Evolutionary conservation across 768 basidiomycete genomes (phyloP).

Genomic region (Termitomyces sp.): DNA sequence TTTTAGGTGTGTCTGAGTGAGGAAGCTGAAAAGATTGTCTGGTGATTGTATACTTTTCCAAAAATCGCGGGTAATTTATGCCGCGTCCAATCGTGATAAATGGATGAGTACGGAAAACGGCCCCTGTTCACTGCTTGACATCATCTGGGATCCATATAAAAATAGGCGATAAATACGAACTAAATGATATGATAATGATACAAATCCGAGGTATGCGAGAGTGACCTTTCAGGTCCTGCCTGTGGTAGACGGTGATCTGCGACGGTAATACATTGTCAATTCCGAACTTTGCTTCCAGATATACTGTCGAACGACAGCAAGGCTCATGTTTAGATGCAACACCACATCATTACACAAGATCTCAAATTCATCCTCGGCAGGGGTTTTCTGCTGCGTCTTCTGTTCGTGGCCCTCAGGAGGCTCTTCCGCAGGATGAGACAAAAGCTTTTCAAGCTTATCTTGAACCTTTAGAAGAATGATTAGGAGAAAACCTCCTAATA

Average conservation of each 20-base stretch:
- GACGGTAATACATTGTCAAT: conserved; percentile 74
- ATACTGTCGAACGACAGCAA: conserved; percentile 88
- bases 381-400: conserved; percentile 15
- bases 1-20: background rate
- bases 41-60: background rate
- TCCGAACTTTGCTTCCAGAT: conserved; percentile 79
- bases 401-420: conserved; percentile 15
- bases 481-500: background rate
- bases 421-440: conserved; percentile 13
- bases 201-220: background rate
- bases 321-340: conserved; percentile 82
- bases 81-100: background rate
- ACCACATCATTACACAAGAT: conserved; percentile 85
- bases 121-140: background rate
- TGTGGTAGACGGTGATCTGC: conserved; percentile 23
- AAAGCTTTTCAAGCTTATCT: conserved; percentile 67
- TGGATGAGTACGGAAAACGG: background rate
- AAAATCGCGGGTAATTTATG: background rate
- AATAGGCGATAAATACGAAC: conserved; percentile 11
- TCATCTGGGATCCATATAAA: conserved; percentile 3
- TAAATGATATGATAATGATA: conserved; percentile 1
- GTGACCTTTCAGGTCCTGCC: background rate
- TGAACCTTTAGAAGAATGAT: conserved; percentile 53
- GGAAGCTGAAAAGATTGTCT: background rate
- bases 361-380: conserved; percentile 75